These are phyloP conservation scores for Gillenia trifoliata DNA, from an alignment of 306 rosid genomes.

Conservation along the genomic window DNA sequence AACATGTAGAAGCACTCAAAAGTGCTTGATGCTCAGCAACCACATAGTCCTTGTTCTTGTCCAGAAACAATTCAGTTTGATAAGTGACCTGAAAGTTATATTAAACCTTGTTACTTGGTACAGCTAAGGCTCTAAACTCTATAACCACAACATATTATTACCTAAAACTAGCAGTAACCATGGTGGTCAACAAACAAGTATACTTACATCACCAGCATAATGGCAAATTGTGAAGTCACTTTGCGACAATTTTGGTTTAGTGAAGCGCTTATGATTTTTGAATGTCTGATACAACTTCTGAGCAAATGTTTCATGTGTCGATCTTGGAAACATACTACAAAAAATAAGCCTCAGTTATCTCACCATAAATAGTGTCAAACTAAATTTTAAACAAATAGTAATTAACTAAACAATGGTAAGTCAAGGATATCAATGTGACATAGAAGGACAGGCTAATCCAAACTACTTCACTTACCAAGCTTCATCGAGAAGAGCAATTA, in stretches of 20 bases:
- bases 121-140: slow-evolving; percentile 11
- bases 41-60: slow-evolving; percentile 99
- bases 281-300: slow-evolving; percentile 95
- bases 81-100: slow-evolving; percentile 75
- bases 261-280: slow-evolving; percentile 86
- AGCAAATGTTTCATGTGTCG: slow-evolving; percentile 96
- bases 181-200: not conserved
- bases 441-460: slow-evolving; percentile 5
- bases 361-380: slow-evolving; percentile 2
- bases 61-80: slow-evolving; percentile 95
- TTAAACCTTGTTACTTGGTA: slow-evolving; percentile 13
- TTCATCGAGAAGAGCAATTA: slow-evolving; percentile 95
- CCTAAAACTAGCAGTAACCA: not conserved
- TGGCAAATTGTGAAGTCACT: slow-evolving; percentile 98
- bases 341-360: slow-evolving; percentile 20
- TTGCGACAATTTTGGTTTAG: slow-evolving; percentile 84
- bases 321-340: slow-evolving; percentile 98
- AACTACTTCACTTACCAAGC: slow-evolving; percentile 71
- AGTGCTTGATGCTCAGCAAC: slow-evolving; percentile 98
- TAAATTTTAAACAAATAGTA: not conserved
- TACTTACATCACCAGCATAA: slow-evolving; percentile 99
- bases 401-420: slow-evolving; percentile 10
- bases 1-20: slow-evolving; percentile 71
- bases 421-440: not conserved
- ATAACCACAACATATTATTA: slow-evolving; percentile 8